phyloP scores from a whole-genome alignment of 768 basidiomycete genomes.

The Termitomyces sp. region DNA sequence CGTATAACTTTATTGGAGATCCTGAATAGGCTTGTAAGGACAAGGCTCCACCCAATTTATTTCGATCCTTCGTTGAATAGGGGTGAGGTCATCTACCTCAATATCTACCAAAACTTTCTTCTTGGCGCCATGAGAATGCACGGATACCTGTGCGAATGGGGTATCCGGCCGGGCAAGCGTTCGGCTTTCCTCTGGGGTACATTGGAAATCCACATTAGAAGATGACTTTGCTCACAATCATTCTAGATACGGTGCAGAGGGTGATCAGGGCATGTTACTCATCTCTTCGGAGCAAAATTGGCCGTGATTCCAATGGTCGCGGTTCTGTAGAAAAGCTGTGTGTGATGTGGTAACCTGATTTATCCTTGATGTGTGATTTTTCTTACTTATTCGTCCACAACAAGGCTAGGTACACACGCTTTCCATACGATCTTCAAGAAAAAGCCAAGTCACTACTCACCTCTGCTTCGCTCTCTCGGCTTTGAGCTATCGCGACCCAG shows the following conservation, averaged over 20 bases:
- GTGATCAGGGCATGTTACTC: conserved; percentile 55
- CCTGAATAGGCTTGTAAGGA: conserved; percentile 55
- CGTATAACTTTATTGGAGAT: not conserved
- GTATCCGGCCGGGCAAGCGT: conserved; percentile 38
- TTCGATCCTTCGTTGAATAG: conserved; percentile 72
- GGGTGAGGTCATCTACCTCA: conserved; percentile 57
- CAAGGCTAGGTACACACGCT: conserved; percentile 79
- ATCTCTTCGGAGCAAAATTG: conserved; percentile 44
- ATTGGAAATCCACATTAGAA: conserved; percentile 14
- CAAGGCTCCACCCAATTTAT: conserved; percentile 77
- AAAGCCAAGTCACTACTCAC: conserved; percentile 45
- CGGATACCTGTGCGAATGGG: conserved; percentile 69
- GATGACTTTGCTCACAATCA: not conserved
- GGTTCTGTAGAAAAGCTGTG: conserved; percentile 45
- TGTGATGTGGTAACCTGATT: conserved; percentile 54
- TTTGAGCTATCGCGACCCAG: conserved; percentile 48
- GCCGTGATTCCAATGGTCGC: conserved; percentile 27
- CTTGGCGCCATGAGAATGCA: conserved; percentile 86
- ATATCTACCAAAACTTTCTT: conserved; percentile 85
- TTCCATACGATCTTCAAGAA: conserved; percentile 63
- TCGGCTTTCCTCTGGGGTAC: conserved; percentile 53
- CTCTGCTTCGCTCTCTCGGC: conserved; percentile 44
- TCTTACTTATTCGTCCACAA: not conserved
- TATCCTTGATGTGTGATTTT: not conserved
- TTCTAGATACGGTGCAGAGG: conserved; percentile 57